phyloP scores from a whole-genome alignment of 495 filamentous ascomycete genomes.

The Lepidopterella palustris region DNA sequence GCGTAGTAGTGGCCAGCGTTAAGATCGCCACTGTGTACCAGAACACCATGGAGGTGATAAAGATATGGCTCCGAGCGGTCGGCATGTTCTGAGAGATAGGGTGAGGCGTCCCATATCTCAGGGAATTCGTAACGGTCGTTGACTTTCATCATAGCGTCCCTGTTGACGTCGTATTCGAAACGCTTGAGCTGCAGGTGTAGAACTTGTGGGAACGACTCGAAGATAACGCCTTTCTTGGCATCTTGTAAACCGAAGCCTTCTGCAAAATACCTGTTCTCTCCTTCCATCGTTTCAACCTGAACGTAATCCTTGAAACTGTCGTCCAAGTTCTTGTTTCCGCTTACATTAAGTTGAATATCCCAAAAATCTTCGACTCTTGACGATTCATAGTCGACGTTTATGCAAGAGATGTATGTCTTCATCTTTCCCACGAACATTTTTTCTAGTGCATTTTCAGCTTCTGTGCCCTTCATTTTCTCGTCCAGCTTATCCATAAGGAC shows the following conservation, averaged over 20 bases:
- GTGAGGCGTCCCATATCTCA: constrained; percentile 80
- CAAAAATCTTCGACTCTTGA: constrained; percentile 95
- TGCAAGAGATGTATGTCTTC: constrained; percentile 97
- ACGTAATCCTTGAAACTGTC: constrained; percentile 96
- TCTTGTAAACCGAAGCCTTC: constrained; percentile 88
- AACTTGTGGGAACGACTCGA: constrained; percentile 91
- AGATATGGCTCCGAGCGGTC: constrained; percentile 83
- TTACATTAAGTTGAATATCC: constrained; percentile 97
- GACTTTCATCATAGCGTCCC: constrained; percentile 97
- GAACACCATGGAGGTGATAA: constrained; percentile 89
- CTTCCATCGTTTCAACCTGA: constrained; percentile 90
- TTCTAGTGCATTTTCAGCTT: constrained; percentile 83
- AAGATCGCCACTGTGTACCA: constrained; percentile 93
- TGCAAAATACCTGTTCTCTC: constrained; percentile 96
- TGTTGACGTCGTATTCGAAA: constrained; percentile 94
- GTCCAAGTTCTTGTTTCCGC: constrained; percentile 83
- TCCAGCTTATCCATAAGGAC: constrained; percentile 97
- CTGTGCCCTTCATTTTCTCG: constrained; percentile 94
- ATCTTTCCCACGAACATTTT: constrained; percentile 92
- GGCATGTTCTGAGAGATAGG: constrained; percentile 79
- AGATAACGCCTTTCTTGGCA: constrained; percentile 95
- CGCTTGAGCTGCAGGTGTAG: constrained; percentile 94
- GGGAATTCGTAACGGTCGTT: constrained; percentile 98
- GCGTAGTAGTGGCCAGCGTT: constrained; percentile 99
- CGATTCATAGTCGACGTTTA: constrained; percentile 95